Conservation (phyloP, 2,329 filamentous ascomycete genomes). For the Leptosphaerulina australis region DNA sequence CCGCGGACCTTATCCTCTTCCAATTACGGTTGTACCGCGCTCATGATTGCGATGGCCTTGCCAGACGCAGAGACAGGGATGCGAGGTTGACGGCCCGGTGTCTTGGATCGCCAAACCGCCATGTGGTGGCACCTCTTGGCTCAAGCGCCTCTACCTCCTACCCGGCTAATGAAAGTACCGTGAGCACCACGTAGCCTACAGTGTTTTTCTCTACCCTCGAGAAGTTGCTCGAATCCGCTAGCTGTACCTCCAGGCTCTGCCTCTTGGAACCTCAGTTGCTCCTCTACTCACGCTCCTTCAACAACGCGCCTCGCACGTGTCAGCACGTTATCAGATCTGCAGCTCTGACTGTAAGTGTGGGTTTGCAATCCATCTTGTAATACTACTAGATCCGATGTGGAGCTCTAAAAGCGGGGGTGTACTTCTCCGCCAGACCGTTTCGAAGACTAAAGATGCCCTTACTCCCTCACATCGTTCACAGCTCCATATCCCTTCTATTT, state of each 20-base stretch:
- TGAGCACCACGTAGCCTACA: constrained; percentile 29
- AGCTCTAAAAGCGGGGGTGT: constrained; percentile 29
- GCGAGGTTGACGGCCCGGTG: constrained; percentile 30
- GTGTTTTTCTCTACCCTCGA: constrained; percentile 25
- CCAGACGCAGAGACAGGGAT: constrained; percentile 22
- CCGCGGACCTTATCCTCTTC: neutral
- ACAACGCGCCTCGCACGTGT: constrained; percentile 39
- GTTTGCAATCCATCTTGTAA: constrained; percentile 35
- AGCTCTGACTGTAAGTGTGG: constrained; percentile 38
- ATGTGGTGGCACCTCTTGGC: constrained; percentile 24
- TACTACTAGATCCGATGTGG: constrained; percentile 28
- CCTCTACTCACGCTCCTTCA: constrained; percentile 23
- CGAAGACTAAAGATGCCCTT: constrained; percentile 33
- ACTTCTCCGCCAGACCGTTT: constrained; percentile 34
- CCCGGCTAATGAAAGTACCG: constrained; percentile 47
- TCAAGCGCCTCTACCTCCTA: constrained; percentile 28
- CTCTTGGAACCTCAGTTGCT: constrained; percentile 27
- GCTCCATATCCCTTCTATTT: constrained; percentile 36
- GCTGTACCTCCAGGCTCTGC: constrained; percentile 25
- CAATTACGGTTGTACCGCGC: constrained; percentile 10
- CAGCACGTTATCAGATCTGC: constrained; percentile 34
- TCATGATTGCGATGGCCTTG: constrained; percentile 7
- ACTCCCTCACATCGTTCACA: constrained; percentile 28
- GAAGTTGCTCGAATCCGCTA: constrained; percentile 24
- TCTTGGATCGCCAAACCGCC: constrained; percentile 33